Percentiles rank a stretch among this genome's conserved stretches.
These are phyloP conservation scores for Colletotrichum magnum DNA, from an alignment of 2,329 filamentous ascomycete species.

Conservation along the genomic window DNA sequence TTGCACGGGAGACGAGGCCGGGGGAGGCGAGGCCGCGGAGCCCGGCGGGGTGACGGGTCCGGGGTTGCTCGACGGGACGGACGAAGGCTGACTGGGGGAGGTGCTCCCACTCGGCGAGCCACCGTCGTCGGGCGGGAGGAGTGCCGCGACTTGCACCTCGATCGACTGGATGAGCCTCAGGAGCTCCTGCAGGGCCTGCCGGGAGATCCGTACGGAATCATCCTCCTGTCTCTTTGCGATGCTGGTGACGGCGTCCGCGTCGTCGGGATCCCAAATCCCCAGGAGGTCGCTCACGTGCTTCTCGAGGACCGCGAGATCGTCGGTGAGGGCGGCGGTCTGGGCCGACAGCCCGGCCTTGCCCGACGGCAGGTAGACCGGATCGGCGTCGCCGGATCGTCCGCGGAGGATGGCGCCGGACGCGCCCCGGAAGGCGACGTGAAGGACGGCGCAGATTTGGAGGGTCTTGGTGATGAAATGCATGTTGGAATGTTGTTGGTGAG, in stretches of 20 bases:
- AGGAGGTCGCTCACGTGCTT: conserved; percentile 29
- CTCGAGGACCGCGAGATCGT: conserved; percentile 30
- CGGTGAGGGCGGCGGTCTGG: conserved; percentile 11
- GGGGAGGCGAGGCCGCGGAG: conserved; percentile 6
- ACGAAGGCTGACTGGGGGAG: not conserved
- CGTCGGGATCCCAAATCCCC: conserved; percentile 10
- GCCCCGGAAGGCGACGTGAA: conserved; percentile 37
- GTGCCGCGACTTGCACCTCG: conserved; percentile 24
- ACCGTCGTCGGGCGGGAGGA: conserved; percentile 18
- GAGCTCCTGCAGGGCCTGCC: conserved; percentile 29
- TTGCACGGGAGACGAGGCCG: conserved; percentile 11
- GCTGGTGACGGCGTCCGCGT: not conserved
- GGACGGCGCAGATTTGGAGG: conserved; percentile 18
- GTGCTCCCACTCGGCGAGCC: conserved; percentile 18
- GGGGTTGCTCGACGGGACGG: conserved; percentile 13
- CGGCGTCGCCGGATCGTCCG: conserved; percentile 24
- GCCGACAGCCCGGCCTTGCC: conserved; percentile 9
- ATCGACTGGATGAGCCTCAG: conserved; percentile 36
- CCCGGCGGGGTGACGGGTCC: conserved; percentile 12
- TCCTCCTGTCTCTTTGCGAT: conserved; percentile 27
- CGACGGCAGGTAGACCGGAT: conserved; percentile 20
- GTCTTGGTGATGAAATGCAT: conserved; percentile 40
- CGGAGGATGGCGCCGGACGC: conserved; percentile 39
- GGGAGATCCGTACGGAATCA: conserved; percentile 16
- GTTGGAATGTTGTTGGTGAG: conserved; percentile 22